Conservation (phyloP, 768 basidiomycete species). For the Suillus cothurnatus region DNA sequence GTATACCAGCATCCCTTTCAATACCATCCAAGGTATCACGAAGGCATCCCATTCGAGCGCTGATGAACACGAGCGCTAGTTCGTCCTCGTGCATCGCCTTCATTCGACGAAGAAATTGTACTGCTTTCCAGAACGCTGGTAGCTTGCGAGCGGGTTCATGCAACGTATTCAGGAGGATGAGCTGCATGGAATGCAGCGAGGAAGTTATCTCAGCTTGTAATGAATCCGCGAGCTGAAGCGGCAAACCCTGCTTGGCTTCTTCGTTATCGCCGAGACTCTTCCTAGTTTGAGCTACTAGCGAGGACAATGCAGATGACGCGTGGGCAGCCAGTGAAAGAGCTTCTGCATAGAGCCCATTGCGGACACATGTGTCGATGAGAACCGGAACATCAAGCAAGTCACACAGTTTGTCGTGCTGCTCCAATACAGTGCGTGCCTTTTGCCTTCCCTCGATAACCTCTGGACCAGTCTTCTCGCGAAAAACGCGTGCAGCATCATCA, state of each 20-base stretch:
- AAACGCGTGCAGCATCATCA: slow-evolving; percentile 70
- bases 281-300: slow-evolving; percentile 44
- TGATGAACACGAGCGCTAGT: slow-evolving; percentile 85
- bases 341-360: slow-evolving; percentile 91
- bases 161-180: slow-evolving; percentile 75
- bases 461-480: slow-evolving; percentile 69
- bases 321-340: slow-evolving; percentile 85
- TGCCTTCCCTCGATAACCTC: slow-evolving; percentile 72
- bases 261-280: neutral
- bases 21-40: slow-evolving; percentile 56
- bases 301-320: slow-evolving; percentile 51
- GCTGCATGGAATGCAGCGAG: slow-evolving; percentile 67
- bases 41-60: slow-evolving; percentile 68
- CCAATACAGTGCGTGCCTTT: slow-evolving; percentile 83
- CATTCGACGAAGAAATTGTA: slow-evolving; percentile 86
- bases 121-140: slow-evolving; percentile 87
- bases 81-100: slow-evolving; percentile 69
- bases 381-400: slow-evolving; percentile 90
- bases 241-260: neutral
- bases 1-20: slow-evolving; percentile 44
- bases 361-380: slow-evolving; percentile 90
- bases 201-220: slow-evolving; percentile 68
- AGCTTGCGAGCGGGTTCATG: slow-evolving; percentile 84
- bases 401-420: slow-evolving; percentile 91
- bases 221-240: slow-evolving; percentile 41